Evolutionary conservation across 805 yeast species (phyloP), one percentile per base, ranked within the genome.

Genomic region (Candida odintsovae): DNA sequence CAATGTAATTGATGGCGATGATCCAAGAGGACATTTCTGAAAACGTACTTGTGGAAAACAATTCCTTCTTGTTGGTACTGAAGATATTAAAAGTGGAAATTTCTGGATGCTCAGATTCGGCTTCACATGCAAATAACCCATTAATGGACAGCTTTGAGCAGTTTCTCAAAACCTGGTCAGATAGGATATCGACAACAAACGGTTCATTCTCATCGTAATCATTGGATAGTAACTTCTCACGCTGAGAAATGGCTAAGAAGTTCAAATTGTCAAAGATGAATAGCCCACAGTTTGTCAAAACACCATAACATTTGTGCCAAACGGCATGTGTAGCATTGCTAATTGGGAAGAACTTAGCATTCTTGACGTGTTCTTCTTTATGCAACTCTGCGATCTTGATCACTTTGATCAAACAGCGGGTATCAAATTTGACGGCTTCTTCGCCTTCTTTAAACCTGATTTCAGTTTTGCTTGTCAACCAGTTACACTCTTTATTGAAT

Each of bases 11-110:
- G 55, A 81, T 76, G 8, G 76, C 62, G 29, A 67, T 68, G 36
- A 82, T 71, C 90, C 90, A 84, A 20, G 75, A 74, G n/a, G 63
- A 57, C 62, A 75, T 65, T 37, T 80, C 86, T 20, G 63, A 62
- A n/a, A 61, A 58, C 20, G 66, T 64, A 7, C 58, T 63, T 13
- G 80, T 78, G 54, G 66, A 65, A 56, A 71, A 75, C 2, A 65
- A 55, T 37, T 64, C 66, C 44, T 66, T 71, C 28, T 71, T 65
- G 42, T 66, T 67, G 19, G 66, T 63, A 15, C 73, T 73, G 55
- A 70, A 72, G 10, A 75, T 58, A 46, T 65, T 66, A 50, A 65
- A 75, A 46, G 67, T 23, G 48, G 47, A 40, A 44, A 39, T 44
- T 5, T 38, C 44, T 15, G 22, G 38, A 22, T 52, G 55, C 31